Conservation (phyloP, 2,329 filamentous ascomycete genomes). For the Penicillium paneum region DNA sequence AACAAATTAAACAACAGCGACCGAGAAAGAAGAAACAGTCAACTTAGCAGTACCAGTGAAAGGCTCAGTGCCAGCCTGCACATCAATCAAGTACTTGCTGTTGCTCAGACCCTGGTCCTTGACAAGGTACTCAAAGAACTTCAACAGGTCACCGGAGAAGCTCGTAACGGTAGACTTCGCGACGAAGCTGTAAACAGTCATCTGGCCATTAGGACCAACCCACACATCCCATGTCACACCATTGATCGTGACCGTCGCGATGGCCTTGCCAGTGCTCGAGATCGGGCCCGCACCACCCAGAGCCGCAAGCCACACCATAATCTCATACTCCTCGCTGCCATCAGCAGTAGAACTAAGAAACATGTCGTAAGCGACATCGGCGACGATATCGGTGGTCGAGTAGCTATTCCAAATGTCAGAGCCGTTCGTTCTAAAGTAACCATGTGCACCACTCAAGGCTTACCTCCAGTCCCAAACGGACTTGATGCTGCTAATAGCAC, state of each 20-base stretch:
- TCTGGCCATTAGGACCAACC: constrained; percentile 58
- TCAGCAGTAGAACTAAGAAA: constrained; percentile 53
- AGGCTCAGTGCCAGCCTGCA: constrained; percentile 42
- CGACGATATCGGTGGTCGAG: constrained; percentile 49
- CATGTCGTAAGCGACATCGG: constrained; percentile 61
- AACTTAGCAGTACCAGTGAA: constrained; percentile 34
- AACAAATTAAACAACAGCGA: constrained; percentile 27
- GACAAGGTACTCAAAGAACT: constrained; percentile 58
- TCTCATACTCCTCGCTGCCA: constrained; percentile 54
- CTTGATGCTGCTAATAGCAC: constrained; percentile 41
- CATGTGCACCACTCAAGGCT: constrained; percentile 1
- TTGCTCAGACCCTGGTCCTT: constrained; percentile 33
- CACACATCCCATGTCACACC: constrained; percentile 58
- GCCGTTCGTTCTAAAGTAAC: neutral
- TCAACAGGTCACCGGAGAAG: constrained; percentile 57
- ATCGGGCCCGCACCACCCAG: constrained; percentile 59
- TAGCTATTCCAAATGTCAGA: constrained; percentile 38
- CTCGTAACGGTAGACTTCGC: constrained; percentile 46
- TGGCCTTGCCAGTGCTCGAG: constrained; percentile 46
- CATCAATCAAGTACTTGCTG: constrained; percentile 53
- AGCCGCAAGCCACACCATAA: constrained; percentile 65
- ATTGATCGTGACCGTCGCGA: constrained; percentile 55
- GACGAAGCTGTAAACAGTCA: constrained; percentile 60
- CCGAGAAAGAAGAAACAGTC: constrained; percentile 31
- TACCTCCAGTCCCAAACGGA: constrained; percentile 48